Conservation (phyloP, 1,139 yeast genomes). For the Magnusiomyces paraingens region DNA sequence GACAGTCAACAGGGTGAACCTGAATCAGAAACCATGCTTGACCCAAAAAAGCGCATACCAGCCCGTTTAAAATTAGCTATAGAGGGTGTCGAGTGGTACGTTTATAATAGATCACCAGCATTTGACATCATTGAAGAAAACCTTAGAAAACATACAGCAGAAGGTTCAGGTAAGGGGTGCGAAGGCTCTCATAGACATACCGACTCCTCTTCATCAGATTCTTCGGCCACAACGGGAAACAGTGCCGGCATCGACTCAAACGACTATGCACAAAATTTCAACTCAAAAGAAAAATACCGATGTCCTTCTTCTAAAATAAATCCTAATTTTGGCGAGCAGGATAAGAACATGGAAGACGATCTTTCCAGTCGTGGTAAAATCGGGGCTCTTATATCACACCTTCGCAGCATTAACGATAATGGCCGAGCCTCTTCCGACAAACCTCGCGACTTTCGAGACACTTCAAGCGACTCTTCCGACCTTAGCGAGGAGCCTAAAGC, state of each 20-base stretch:
- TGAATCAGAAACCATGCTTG: constrained; percentile 2
- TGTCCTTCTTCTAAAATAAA: not conserved
- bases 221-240: not conserved
- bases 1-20: constrained; percentile 5
- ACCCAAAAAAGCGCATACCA: constrained; percentile 44
- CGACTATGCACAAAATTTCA: not conserved
- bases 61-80: constrained; percentile 52
- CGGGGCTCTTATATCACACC: constrained; percentile 2
- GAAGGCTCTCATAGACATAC: not conserved
- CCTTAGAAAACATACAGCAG: constrained; percentile 16
- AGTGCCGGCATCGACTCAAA: not conserved
- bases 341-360: not conserved
- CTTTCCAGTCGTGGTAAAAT: not conserved
- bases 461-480: not conserved
- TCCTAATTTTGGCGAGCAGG: not conserved
- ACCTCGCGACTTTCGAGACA: not conserved
- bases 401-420: constrained; percentile 2
- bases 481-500: not conserved
- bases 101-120: constrained; percentile 71
- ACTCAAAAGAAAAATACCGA: not conserved
- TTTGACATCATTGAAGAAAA: constrained; percentile 58
- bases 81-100: constrained; percentile 75
- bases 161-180: not conserved
- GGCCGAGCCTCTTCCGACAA: not conserved
- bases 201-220: not conserved